phyloP scores from a whole-genome alignment of 768 basidiomycete genomes.

The Phanerochaete sordida region DNA sequence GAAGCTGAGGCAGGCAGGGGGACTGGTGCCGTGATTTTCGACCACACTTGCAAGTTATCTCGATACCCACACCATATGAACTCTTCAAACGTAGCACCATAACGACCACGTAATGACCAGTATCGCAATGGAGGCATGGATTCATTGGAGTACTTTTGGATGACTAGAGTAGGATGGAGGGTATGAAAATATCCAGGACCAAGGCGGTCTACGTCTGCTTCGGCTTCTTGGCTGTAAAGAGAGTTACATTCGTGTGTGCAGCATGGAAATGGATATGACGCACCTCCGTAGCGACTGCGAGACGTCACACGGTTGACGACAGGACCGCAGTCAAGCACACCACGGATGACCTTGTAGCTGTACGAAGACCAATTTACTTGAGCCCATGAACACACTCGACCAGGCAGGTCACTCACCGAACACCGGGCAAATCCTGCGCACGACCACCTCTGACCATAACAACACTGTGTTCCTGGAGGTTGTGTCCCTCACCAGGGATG shows the following conservation, averaged over 20 bases:
- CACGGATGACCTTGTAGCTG: constrained; percentile 95
- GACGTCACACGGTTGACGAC: constrained; percentile 80
- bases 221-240: constrained; percentile 71
- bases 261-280: constrained; percentile 17
- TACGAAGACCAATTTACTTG: background rate
- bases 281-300: constrained; percentile 93
- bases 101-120: too few species aligned
- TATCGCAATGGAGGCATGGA: background rate
- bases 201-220: constrained; percentile 51
- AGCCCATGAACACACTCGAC: background rate
- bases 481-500: constrained; percentile 96
- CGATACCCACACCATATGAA: background rate
- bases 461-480: constrained; percentile 95
- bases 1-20: constrained; percentile 61
- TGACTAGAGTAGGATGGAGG: background rate
- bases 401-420: constrained; percentile 52
- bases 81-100: background rate
- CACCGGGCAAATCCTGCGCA: constrained; percentile 97
- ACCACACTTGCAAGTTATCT: background rate
- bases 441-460: constrained; percentile 93
- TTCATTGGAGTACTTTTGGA: background rate
- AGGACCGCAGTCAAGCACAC: constrained; percentile 86
- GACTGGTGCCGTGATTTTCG: constrained; percentile 31
- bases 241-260: background rate
- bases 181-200: background rate